Conservation (phyloP, 2,329 filamentous ascomycete genomes). For the Aspergillus aculeatinus region DNA sequence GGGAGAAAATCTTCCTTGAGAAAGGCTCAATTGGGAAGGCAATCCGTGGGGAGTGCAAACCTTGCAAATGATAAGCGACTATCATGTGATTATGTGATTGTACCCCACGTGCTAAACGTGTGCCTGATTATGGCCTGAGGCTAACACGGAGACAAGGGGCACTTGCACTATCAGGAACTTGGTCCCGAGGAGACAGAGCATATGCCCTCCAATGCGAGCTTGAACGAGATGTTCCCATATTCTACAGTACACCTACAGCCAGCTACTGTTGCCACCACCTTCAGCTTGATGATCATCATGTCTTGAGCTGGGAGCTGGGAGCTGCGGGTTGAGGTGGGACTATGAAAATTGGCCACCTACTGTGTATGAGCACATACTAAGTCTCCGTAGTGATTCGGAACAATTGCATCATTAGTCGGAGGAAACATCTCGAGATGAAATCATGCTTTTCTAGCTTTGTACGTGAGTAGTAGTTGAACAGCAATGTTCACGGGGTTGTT, state of each 20-base stretch:
- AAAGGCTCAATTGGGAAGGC: background rate
- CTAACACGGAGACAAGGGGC: no score
- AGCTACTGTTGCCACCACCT: background rate
- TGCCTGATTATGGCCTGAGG: background rate
- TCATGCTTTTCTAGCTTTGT: background rate
- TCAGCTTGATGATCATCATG: background rate
- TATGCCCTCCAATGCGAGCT: no score
- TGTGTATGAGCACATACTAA: no score
- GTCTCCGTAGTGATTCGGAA: background rate
- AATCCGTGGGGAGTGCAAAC: conserved; percentile 3
- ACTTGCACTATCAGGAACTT: no score
- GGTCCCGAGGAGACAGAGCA: no score
- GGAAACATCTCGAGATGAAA: background rate
- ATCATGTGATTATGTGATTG: conserved; percentile 7
- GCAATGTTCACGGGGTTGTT: no score
- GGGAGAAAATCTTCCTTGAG: background rate
- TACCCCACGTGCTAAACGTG: background rate
- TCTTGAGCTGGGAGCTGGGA: background rate
- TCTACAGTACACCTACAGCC: no score
- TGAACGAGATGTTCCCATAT: no score
- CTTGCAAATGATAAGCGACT: conserved; percentile 7
- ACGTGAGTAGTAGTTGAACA: no score
- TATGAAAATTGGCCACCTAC: background rate
- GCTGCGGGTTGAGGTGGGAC: background rate
- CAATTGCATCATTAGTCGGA: background rate